These are phyloP conservation scores for Prunus padus DNA, from an alignment of 306 rosid genomes.

Conservation along the genomic window DNA sequence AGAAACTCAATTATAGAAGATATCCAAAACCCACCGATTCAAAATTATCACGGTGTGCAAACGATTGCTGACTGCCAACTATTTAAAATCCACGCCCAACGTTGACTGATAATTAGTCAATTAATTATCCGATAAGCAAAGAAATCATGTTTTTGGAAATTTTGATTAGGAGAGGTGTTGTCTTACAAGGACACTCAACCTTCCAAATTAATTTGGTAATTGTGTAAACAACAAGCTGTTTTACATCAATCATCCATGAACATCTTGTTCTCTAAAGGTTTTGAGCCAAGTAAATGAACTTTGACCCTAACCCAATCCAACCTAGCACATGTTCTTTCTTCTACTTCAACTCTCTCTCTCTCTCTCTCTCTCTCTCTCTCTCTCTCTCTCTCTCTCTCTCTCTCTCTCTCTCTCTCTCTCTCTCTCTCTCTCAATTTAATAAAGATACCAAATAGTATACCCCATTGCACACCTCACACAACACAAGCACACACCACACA, in stretches of 20 bases:
- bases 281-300: background rate
- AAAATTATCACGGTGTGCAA: accelerated
- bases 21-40: background rate
- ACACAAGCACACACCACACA: constrained; percentile 15
- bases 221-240: background rate
- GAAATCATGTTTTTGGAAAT: background rate
- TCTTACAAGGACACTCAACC: background rate
- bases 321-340: background rate
- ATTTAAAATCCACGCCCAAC: accelerated
- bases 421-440: constrained; percentile 35
- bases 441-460: constrained; percentile 17
- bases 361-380: background rate
- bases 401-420: background rate
- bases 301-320: background rate
- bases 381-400: constrained; percentile 20
- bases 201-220: background rate
- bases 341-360: too few relatives aligned
- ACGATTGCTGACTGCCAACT: background rate
- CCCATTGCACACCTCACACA: constrained; percentile 20
- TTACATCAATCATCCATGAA: background rate
- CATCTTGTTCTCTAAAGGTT: background rate
- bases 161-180: background rate
- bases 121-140: background rate
- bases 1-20: background rate
- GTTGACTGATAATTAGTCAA: background rate